phyloP scores from a whole-genome alignment of 2,329 filamentous ascomycete genomes.

The Fusarium subglutinans region DNA sequence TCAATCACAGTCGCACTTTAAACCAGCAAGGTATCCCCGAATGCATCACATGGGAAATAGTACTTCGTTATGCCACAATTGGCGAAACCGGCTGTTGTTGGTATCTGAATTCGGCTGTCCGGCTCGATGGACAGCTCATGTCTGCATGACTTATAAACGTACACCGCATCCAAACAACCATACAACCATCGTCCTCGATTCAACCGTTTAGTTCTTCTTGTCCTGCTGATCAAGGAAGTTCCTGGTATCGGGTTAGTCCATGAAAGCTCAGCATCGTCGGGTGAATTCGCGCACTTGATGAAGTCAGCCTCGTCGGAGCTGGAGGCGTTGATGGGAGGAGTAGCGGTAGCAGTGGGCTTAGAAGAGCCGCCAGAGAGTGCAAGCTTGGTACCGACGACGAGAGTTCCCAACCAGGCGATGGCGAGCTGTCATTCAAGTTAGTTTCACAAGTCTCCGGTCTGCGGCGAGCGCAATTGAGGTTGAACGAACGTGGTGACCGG shows the following conservation, averaged over 20 bases:
- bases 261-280: not conserved
- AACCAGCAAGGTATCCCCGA: not conserved
- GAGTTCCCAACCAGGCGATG: conserved; percentile 62
- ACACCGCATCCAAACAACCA: conserved; percentile 47
- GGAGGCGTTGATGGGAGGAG: conserved; percentile 69
- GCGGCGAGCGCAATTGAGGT: conserved; percentile 24
- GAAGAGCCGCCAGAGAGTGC: conserved; percentile 58
- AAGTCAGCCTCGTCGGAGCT: conserved; percentile 71
- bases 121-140: conserved; percentile 37
- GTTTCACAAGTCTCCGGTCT: conserved; percentile 5
- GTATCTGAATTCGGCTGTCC: conserved; percentile 40
- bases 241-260: conserved; percentile 45
- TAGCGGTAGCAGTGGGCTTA: conserved; percentile 53
- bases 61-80: conserved; percentile 31
- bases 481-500: conserved; percentile 67
- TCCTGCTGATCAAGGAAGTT: conserved; percentile 54
- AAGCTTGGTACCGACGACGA: conserved; percentile 61
- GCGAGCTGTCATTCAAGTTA: conserved; percentile 58
- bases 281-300: conserved; percentile 65
- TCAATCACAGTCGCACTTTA: not conserved
- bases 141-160: conserved; percentile 45
- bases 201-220: conserved; percentile 51
- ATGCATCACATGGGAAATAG: conserved; percentile 14
- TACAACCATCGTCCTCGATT: conserved; percentile 24
- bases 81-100: conserved; percentile 37